Conservation (phyloP, 2,329 filamentous ascomycete genomes). For the Arthrobotrys sinensis region DNA sequence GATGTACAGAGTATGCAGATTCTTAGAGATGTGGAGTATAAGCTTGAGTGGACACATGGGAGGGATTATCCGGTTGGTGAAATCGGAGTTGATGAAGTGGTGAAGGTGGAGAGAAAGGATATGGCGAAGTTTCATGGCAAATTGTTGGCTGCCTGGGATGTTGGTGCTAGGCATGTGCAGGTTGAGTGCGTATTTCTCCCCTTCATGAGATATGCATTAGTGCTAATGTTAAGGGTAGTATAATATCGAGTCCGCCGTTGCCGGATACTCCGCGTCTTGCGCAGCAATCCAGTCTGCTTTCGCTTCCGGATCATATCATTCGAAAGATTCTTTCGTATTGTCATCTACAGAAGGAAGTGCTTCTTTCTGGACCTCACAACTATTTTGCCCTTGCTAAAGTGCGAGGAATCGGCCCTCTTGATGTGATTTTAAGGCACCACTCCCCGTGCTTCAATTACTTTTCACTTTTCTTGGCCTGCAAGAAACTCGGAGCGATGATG, state of each 20-base stretch:
- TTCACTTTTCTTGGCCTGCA: constrained; percentile 22
- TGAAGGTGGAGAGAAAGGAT: constrained; percentile 19
- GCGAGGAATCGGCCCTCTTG: neutral
- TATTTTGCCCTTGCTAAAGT: constrained; percentile 6
- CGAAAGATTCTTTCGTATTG: constrained; percentile 20
- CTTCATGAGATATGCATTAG: neutral
- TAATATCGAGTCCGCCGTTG: neutral
- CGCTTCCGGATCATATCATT: constrained; percentile 17
- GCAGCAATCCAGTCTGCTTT: constrained; percentile 1
- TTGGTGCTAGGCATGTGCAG: neutral
- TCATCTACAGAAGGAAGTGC: constrained; percentile 27
- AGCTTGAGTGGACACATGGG: constrained; percentile 38
- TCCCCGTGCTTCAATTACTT: constrained; percentile 37
- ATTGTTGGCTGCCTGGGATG: constrained; percentile 24
- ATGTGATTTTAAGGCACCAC: constrained; percentile 34
- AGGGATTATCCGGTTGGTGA: constrained; percentile 9
- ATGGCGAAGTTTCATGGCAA: constrained; percentile 24
- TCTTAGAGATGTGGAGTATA: constrained; percentile 35
- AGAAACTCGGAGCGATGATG: constrained; percentile 5
- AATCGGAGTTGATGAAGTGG: neutral
- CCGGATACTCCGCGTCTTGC: neutral
- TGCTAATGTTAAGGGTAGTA: neutral
- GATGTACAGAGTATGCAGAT: constrained; percentile 26
- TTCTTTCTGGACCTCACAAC: constrained; percentile 28
- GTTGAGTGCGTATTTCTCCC: constrained; percentile 20